Base-by-base conservation (phyloP, 2,329 filamentous ascomycete genomes). In the Fusarium sororula region DNA sequence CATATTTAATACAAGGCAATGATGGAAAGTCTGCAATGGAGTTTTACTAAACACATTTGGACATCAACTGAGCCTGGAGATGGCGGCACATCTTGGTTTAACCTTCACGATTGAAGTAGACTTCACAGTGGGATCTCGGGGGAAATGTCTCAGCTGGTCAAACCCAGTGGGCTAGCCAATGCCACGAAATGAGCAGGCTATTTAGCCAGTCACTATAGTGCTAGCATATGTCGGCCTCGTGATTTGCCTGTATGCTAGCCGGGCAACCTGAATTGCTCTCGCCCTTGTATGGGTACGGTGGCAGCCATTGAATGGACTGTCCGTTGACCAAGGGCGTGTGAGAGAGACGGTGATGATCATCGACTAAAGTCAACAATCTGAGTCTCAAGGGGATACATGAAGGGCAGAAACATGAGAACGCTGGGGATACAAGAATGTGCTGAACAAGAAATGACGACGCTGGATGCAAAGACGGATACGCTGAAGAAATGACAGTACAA, bases 281-380 rank as follows among this genome's bases (percentile, higher is more conserved):
- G 54, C 63, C 66, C 47, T 13, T 12, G 0, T 1, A 0, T 8
- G 5, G 30, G 47, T 2, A 50, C 55, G 30, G 30, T 35, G 11
- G 1, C 11, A 50, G 66, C 55, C 66, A 68, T 68, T 47, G 17
- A 26, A 10, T 54, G 18, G 37, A 26, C 64, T 41, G 48, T 50
- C 39, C 55, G 54, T 11, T 9, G 8, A 4, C 4, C 7, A 11
- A 20, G 28, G 63, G 54, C 28, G 4, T 38, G 24, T 18, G 47
- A 54, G 66, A 68, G 47, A 54, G 66, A 68, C 48, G 3, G 63
- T 68, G 66, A 68, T 68, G 64, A 68, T 68, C 48, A 68, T 48
- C 37, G 37, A 68, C 41, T 42, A 62, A 38, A 48, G 41, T 68
- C 39, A 68, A 54, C n/a, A 68, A 44, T 68, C 66, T 55, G 66